phyloP scores from a whole-genome alignment of 1,284 basidiomycete genomes.

The Fomitiporia mediterranea region DNA sequence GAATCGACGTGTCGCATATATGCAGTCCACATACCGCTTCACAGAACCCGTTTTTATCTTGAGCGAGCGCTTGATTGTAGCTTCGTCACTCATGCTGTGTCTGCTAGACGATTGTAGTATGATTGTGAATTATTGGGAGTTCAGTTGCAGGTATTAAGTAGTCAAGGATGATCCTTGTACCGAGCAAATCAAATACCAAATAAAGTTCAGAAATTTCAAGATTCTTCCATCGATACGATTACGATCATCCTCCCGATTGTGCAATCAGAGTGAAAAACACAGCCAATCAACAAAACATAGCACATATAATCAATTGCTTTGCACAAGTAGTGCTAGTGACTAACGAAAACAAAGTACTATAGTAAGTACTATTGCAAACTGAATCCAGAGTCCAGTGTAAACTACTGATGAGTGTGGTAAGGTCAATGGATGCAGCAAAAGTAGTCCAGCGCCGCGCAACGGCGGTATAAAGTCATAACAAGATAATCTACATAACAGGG shows the following conservation, averaged over 20 bases:
- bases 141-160: not conserved
- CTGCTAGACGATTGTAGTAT: not conserved
- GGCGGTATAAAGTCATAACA: constrained; percentile 2
- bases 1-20: not conserved
- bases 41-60: constrained; percentile 77
- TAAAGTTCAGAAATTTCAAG: too few species aligned
- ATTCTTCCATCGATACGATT: too few species aligned
- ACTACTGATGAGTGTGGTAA: not conserved
- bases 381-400: not conserved
- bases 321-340: constrained; percentile 7
- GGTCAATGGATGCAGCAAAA: not conserved
- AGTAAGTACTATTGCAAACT: not conserved
- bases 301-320: not conserved
- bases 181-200: too few species aligned
- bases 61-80: constrained; percentile 57
- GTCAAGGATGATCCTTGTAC: not conserved
- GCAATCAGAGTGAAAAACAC: too few species aligned
- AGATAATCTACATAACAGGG: constrained; percentile 5
- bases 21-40: constrained; percentile 51
- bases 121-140: too few species aligned
- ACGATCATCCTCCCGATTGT: too few species aligned
- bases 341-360: constrained; percentile 2
- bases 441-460: constrained; percentile 7
- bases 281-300: not conserved
- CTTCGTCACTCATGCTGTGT: constrained; percentile 43